Evolutionary conservation across 768 basidiomycete genomes (phyloP), one percentile per base, ranked within the genome.

Genomic region (Boletellus sp.): DNA sequence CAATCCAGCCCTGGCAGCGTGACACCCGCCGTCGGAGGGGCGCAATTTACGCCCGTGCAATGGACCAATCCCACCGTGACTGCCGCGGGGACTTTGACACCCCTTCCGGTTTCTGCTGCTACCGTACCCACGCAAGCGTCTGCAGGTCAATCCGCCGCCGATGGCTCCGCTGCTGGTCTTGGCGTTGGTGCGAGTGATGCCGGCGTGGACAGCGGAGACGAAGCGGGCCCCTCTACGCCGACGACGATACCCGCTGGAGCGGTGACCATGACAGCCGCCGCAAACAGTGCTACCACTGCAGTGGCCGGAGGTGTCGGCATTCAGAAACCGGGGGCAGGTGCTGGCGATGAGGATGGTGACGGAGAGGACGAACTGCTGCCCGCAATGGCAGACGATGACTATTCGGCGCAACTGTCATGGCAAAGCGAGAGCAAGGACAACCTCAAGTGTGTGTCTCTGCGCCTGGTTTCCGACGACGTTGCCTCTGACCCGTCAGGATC

Each of bases 341-440:
- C 41, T 9, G 64, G 51, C 34, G 62, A 74, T 31, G 78, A 77
- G 42, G 78, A 85, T n/a, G 87, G 70, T 0, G 89, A 85, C 50
- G 87, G 78, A 10, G 88, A 90, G 43, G 89, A 91, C 50, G 87
- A 91, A 55, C 64, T 88, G 37, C 63, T 90, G 31, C 87, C 87
- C 38, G 87, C 85, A 8, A 90, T 91, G 89, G 89, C 88, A 2
- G 90, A 92, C 53, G 90, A 91, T 53, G 90, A 91, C 55, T 91
- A 90, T 65, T 89, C 88, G 11, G 86, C 87, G 2, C 90, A 90
- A 58, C 64, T 85, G 47, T 84, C 84, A 4, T 90, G 83, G 81
- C 85, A 90, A 69, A 90, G 86, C 54, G 88, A 91, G 72, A 88
- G 88, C 39, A 91, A 91, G 57, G 88, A 89, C 62, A 91, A 92